These are phyloP conservation scores for Colletotrichum zoysiae DNA, from an alignment of 2,329 filamentous ascomycete genomes.

Conservation along the genomic window DNA sequence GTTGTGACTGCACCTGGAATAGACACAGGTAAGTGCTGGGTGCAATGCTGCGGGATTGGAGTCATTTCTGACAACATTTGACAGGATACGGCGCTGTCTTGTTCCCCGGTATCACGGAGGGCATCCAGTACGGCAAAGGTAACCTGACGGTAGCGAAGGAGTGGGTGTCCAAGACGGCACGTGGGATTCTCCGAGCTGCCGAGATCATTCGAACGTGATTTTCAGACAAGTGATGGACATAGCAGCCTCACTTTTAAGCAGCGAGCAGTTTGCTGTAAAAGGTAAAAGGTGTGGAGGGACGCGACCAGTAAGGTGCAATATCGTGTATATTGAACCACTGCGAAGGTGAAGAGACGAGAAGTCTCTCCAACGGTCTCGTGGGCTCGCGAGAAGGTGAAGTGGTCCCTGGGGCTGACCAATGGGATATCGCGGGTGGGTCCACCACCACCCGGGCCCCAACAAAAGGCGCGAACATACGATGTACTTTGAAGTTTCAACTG, in stretches of 20 bases:
- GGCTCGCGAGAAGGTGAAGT: too few species aligned
- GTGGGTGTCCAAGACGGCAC: slow-evolving; percentile 53
- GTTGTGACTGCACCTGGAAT: slow-evolving; percentile 61
- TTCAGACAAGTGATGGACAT: too few species aligned
- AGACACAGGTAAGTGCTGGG: slow-evolving; percentile 51
- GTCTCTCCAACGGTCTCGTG: too few species aligned
- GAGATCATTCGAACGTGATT: slow-evolving; percentile 51
- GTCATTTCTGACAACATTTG: not conserved
- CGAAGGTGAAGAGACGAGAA: too few species aligned
- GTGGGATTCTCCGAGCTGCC: slow-evolving; percentile 51
- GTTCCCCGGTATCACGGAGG: slow-evolving; percentile 74
- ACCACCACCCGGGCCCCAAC: too few species aligned
- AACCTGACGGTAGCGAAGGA: slow-evolving; percentile 49
- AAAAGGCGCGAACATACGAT: not conserved
- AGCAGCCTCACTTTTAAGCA: not conserved
- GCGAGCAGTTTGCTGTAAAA: not conserved
- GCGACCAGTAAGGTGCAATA: too few species aligned
- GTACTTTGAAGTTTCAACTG: not conserved
- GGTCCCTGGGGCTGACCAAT: too few species aligned
- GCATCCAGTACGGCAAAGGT: slow-evolving; percentile 68
- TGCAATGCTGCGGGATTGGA: not conserved
- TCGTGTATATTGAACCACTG: too few species aligned
- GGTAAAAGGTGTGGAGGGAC: too few species aligned
- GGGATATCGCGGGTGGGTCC: too few species aligned
- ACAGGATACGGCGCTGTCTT: slow-evolving; percentile 55